A percentile compares a stretch with the other conserved stretches of the same genome.
phyloP scores from a whole-genome alignment of 2,329 filamentous ascomycete genomes.

The Fusarium bactridioides region DNA sequence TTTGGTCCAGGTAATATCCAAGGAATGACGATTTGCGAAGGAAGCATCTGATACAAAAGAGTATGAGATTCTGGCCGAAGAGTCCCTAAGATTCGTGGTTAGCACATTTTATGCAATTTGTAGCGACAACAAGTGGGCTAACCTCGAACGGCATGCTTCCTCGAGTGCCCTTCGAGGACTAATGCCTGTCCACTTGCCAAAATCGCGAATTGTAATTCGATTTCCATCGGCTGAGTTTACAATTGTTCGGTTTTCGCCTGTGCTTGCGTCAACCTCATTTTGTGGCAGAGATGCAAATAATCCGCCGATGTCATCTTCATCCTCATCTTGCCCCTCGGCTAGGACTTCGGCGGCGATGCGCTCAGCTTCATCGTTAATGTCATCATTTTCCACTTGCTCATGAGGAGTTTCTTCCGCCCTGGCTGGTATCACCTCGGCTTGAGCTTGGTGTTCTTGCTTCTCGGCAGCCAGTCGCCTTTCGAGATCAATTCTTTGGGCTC shows the following conservation, averaged over 20 bases:
- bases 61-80: constrained; percentile 71
- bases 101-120: neutral
- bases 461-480: constrained; percentile 67
- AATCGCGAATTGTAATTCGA: constrained; percentile 75
- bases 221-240: constrained; percentile 61
- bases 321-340: constrained; percentile 56
- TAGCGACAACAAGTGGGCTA: constrained; percentile 24
- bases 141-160: constrained; percentile 86
- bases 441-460: constrained; percentile 48
- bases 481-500: constrained; percentile 62
- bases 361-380: constrained; percentile 65
- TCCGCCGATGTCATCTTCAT: constrained; percentile 59
- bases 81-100: constrained; percentile 63
- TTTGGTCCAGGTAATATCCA: constrained; percentile 83
- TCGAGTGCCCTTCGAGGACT: constrained; percentile 80
- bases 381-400: constrained; percentile 49
- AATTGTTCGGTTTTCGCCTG: constrained; percentile 65
- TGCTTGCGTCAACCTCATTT: constrained; percentile 64
- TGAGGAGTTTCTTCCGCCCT: constrained; percentile 35
- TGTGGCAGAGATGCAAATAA: constrained; percentile 69
- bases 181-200: constrained; percentile 82
- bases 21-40: constrained; percentile 78
- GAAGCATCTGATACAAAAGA: constrained; percentile 74
- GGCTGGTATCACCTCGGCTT: constrained; percentile 27
- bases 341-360: constrained; percentile 67